phyloP scores from a whole-genome alignment of 495 filamentous ascomycete species.

The Podospora pseudoanserina region DNA sequence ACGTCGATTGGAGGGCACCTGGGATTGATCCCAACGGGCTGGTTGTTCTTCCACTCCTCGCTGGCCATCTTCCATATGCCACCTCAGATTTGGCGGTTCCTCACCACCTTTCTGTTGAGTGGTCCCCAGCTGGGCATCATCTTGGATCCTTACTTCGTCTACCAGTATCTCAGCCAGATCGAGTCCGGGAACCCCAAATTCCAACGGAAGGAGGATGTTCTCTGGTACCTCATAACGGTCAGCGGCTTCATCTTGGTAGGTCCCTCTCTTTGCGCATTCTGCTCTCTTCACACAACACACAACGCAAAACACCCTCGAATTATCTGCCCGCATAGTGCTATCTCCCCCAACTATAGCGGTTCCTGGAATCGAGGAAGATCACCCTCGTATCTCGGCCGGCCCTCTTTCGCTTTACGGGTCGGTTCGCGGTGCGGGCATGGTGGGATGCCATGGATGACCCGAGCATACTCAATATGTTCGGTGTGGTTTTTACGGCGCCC shows the following conservation, averaged over 20 bases:
- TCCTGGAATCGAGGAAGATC: conserved; percentile 98
- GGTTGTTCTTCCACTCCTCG: conserved; percentile 56
- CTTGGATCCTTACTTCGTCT: conserved; percentile 75
- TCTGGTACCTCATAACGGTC: conserved; percentile 49
- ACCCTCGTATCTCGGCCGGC: conserved; percentile 71
- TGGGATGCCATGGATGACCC: conserved; percentile 89
- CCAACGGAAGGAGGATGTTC: conserved; percentile 41
- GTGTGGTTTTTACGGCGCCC: conserved; percentile 75
- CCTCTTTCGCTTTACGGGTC: conserved; percentile 77
- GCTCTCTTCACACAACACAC: conserved; percentile 13
- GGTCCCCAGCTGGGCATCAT: conserved; percentile 60
- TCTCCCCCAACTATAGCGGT: conserved; percentile 77
- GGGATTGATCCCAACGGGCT: conserved; percentile 50
- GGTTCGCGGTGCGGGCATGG: conserved; percentile 77
- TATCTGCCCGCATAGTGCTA: conserved; percentile 92
- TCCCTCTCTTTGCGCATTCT: conserved; percentile 18
- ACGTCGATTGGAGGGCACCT: conserved; percentile 60
- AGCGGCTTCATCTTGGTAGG: conserved; percentile 45
- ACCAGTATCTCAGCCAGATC: conserved; percentile 43
- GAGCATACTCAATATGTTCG: conserved; percentile 57
- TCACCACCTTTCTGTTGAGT: conserved; percentile 71
- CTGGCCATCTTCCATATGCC: conserved; percentile 55
- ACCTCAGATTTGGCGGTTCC: conserved; percentile 55
- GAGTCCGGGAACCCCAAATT: conserved; percentile 43
- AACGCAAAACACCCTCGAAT: conserved; percentile 57